Percentiles rank a stretch among this genome's conserved stretches.
These are phyloP conservation scores for Durotheca rogersii DNA, from an alignment of 495 filamentous ascomycete species.

Conservation along the genomic window DNA sequence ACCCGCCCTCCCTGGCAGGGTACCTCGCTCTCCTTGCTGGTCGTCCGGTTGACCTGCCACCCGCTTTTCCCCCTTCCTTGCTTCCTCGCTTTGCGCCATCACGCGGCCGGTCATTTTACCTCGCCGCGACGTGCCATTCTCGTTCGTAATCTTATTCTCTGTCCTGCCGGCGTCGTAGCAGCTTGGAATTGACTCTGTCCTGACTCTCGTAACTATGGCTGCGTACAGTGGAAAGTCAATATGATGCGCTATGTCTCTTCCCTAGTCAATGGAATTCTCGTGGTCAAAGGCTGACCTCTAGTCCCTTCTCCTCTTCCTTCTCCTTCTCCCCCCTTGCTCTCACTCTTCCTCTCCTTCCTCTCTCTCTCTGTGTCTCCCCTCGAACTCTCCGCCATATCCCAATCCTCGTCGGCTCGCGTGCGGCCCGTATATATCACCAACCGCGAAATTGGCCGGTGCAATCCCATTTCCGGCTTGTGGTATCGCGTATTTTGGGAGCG, in stretches of 20 bases:
- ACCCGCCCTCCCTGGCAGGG: no score
- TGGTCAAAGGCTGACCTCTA: constrained; percentile 20
- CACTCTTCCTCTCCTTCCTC: constrained; percentile 7
- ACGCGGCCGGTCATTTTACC: constrained; percentile 12
- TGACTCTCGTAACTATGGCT: constrained; percentile 16
- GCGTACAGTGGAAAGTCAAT: constrained; percentile 13
- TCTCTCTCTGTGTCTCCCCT: no score
- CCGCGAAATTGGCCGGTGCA: no score
- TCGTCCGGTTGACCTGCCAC: constrained; percentile 38
- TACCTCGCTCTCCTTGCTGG: neutral
- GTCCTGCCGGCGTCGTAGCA: constrained; percentile 10
- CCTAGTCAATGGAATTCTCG: constrained; percentile 22
- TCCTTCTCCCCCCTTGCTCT: constrained; percentile 4
- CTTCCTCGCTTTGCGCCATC: constrained; percentile 20
- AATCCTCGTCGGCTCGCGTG: no score
- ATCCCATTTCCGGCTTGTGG: constrained; percentile 18
- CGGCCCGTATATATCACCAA: constrained; percentile 23
- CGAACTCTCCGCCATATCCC: no score
- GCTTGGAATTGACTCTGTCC: constrained; percentile 29
- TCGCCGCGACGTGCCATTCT: constrained; percentile 9
- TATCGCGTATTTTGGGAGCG: constrained; percentile 17
- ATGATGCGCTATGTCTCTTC: constrained; percentile 28
- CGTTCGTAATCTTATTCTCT: constrained; percentile 5
- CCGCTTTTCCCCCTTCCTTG: constrained; percentile 32
- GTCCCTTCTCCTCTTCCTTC: constrained; percentile 9